These are phyloP conservation scores for Botryotinia globosa DNA, from an alignment of 2,329 filamentous ascomycete species.

Conservation along the genomic window DNA sequence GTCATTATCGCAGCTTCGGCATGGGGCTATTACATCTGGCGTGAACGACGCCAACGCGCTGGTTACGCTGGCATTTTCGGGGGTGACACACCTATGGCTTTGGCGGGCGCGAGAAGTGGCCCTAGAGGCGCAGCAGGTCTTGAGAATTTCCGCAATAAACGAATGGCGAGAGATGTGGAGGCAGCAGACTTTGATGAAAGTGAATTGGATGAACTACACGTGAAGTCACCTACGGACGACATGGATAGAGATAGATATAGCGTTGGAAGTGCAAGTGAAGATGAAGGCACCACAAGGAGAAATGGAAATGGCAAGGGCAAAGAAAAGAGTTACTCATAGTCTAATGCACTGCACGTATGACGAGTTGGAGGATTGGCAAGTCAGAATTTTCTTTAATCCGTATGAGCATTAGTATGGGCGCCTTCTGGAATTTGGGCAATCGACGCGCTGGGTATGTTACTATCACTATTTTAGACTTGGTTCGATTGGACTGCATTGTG, in stretches of 20 bases:
- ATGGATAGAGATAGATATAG: constrained; percentile 52
- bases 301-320: constrained; percentile 28
- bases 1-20: constrained; percentile 60
- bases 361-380: background rate
- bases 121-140: constrained; percentile 41
- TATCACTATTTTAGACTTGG: constrained; percentile 13
- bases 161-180: constrained; percentile 54
- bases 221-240: constrained; percentile 35
- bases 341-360: background rate
- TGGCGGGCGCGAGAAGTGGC: constrained; percentile 32
- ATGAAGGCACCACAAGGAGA: constrained; percentile 40
- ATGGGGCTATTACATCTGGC: constrained; percentile 66
- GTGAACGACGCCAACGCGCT: constrained; percentile 53
- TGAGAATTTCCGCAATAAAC: constrained; percentile 49
- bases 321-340: constrained; percentile 21
- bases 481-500: background rate
- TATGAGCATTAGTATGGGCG: constrained; percentile 8
- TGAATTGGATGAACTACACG: constrained; percentile 60
- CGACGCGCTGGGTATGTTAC: background rate
- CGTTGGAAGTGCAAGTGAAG: constrained; percentile 56
- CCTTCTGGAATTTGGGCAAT: background rate
- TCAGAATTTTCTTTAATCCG: background rate
- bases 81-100: constrained; percentile 34
- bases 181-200: constrained; percentile 65
- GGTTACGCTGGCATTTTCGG: constrained; percentile 50